Base-by-base conservation (phyloP, 192 early-diverging fungal genomes). In the Dissophora globulifera region DNA sequence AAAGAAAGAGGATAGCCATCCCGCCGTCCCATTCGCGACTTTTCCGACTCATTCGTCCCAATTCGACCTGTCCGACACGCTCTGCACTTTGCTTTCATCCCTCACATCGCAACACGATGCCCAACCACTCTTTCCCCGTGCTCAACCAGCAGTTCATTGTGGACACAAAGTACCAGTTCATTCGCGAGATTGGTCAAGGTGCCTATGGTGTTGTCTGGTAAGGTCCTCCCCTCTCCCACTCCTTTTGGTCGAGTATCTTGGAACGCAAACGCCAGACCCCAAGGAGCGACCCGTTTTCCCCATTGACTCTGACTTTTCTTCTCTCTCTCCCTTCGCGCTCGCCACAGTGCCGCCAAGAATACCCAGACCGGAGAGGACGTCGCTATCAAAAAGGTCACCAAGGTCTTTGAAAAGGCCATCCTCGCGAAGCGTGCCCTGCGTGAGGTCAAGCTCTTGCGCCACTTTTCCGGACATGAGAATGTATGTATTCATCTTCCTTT, bases 381-480 rank as follows among this genome's bases (percentile, higher is more conserved):
- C 13, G 96, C 96, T 53, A 96, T 98, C 82, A 98, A 98, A 78
- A 85, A 85, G 68, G 79, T 85, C 25, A 81, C 74, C 49, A 85
- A 83, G 56, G 88, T 94, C 43, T 95, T 94, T 83, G 93, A 96
- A 46, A 92, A 95, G 81, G 86, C 90, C 41, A 94, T 97, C 61
- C 86, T 97, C 12, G 92, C 95, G 35, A 96, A 97, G 83, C 86
- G 96, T 53, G 95, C 94, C 27, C 70, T 98, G 61, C 89, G 96
- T 49, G 96, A 98, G 83, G 88, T 98, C 75, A 98, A 98, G 81
- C 88, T 98, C 9, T 83, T 98, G 69, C 84, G 90, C 41, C 96
- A 98, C 79, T 94, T 98, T 57, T 95, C 93, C 78, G 96, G 96
- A 58, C 94, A 98, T 69, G 95, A 98, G 60, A 98, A 98, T 81